Conservation (phyloP, 163 green algal genomes). For the Picocystis sp. region DNA sequence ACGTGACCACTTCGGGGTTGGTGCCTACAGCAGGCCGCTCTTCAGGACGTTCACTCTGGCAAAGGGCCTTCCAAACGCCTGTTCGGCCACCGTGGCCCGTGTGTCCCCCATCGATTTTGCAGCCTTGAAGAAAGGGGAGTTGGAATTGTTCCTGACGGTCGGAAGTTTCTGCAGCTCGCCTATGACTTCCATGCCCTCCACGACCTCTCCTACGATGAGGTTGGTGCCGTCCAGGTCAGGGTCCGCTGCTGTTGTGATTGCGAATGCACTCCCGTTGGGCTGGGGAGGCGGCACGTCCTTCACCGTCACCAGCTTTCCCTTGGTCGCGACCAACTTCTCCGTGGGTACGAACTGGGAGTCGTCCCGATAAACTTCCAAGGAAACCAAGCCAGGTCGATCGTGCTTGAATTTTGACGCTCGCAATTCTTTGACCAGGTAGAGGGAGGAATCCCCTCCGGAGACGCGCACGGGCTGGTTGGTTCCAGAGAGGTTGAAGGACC, state of each 20-base stretch:
- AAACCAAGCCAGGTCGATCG: slow-evolving; percentile 28
- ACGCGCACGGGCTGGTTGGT: too few species aligned
- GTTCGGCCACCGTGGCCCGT: slow-evolving; percentile 31
- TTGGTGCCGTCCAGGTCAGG: slow-evolving; percentile 46
- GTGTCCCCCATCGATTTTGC: slow-evolving; percentile 34
- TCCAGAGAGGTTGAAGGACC: slow-evolving; percentile 13
- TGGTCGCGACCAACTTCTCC: slow-evolving; percentile 35
- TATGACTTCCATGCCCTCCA: slow-evolving; percentile 30
- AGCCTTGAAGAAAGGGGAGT: slow-evolving; percentile 29
- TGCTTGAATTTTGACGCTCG: slow-evolving; percentile 8
- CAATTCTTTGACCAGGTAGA: too few species aligned
- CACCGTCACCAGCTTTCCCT: slow-evolving; percentile 37
- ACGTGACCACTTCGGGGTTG: background rate
- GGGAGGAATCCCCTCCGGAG: too few species aligned
- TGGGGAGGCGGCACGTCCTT: slow-evolving; percentile 19
- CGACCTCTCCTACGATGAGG: slow-evolving; percentile 21
- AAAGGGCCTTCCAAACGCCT: slow-evolving; percentile 31
- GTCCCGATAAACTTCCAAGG: slow-evolving; percentile 25
- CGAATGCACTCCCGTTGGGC: slow-evolving; percentile 48
- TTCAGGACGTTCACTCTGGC: slow-evolving; percentile 24
- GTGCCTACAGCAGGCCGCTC: slow-evolving; percentile 9
- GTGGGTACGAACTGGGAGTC: slow-evolving; percentile 9
- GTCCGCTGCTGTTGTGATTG: slow-evolving; percentile 38
- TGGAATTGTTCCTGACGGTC: slow-evolving; percentile 34
- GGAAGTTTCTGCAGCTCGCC: slow-evolving; percentile 23